These are phyloP conservation scores for Pleomassaria siparia DNA, from an alignment of 2,329 filamentous ascomycete genomes.

Conservation along the genomic window DNA sequence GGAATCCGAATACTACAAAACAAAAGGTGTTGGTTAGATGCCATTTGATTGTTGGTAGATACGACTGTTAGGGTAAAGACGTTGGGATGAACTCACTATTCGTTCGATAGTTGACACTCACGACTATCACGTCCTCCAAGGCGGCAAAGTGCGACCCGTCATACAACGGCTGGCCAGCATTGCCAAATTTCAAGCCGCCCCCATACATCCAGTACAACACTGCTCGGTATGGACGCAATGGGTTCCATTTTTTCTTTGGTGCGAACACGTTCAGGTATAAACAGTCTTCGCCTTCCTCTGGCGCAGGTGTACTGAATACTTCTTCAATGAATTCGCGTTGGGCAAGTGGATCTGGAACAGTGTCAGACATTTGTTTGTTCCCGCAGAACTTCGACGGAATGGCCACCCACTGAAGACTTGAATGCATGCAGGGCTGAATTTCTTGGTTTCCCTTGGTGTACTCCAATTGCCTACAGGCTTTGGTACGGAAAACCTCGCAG, in stretches of 20 bases:
- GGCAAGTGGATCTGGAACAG: not conserved
- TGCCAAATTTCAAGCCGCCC: conserved; percentile 27
- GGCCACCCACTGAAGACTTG: not conserved
- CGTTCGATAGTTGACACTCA: conserved; percentile 32
- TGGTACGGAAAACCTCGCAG: conserved; percentile 23
- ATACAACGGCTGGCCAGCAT: conserved; percentile 18
- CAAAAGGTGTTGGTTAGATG: too few relatives aligned
- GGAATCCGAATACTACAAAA: conserved; percentile 31
- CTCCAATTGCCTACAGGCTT: conserved; percentile 10
- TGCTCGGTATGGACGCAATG: conserved; percentile 10
- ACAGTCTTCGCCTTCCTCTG: conserved; percentile 42
- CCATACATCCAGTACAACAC: conserved; percentile 38
- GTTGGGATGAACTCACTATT: conserved; percentile 21
- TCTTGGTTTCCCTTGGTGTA: conserved; percentile 1
- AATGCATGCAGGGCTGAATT: conserved; percentile 1
- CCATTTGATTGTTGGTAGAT: not conserved
- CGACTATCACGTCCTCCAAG: conserved; percentile 32
- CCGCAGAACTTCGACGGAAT: not conserved
- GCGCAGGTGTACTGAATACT: conserved; percentile 27
- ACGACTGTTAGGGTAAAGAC: not conserved
- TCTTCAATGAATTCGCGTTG: conserved; percentile 14
- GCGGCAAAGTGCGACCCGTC: conserved; percentile 32
- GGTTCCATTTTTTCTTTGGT: conserved; percentile 2
- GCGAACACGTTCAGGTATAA: conserved; percentile 44
- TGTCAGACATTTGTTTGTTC: conserved; percentile 16